Conservation (phyloP, 176 grass and related monocot genomes). For the Puya raimondii region DNA sequence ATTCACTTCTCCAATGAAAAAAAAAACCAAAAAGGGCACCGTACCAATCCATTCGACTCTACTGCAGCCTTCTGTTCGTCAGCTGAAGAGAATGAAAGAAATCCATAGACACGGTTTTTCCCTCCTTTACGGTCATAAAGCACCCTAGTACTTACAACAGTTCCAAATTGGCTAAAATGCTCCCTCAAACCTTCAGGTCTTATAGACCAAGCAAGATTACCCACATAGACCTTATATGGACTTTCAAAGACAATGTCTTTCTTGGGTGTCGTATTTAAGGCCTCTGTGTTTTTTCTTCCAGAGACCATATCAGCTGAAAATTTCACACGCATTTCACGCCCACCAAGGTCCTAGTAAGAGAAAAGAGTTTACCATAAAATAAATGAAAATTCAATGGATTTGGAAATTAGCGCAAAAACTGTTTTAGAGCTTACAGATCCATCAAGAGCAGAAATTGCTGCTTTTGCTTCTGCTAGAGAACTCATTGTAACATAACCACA, state of each 20-base stretch:
- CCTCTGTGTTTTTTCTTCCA: slow-evolving; percentile 30
- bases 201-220: slow-evolving; percentile 64
- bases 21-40: neutral
- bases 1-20: neutral
- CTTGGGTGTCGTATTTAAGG: slow-evolving; percentile 35
- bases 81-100: slow-evolving; percentile 54
- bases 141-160: slow-evolving; percentile 51
- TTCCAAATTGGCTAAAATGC: slow-evolving; percentile 49
- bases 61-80: slow-evolving; percentile 42
- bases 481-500: slow-evolving; percentile 58
- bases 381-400: neutral
- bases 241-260: slow-evolving; percentile 62
- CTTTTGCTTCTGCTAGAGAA: slow-evolving; percentile 49
- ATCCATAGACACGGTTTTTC: slow-evolving; percentile 50
- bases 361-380: neutral
- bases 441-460: slow-evolving; percentile 48
- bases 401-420: neutral
- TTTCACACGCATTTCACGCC: slow-evolving; percentile 65
- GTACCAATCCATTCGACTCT: slow-evolving; percentile 46
- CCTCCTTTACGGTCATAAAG: slow-evolving; percentile 59
- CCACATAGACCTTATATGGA: slow-evolving; percentile 57
- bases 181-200: slow-evolving; percentile 51
- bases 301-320: slow-evolving; percentile 42
- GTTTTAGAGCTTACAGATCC: slow-evolving; percentile 39
- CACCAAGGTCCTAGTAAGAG: slow-evolving; percentile 49